Percentiles rank a stretch among this genome's conserved stretches.
These are phyloP conservation scores for Russula dissimulans DNA, from an alignment of 768 basidiomycete genomes.

Conservation along the genomic window DNA sequence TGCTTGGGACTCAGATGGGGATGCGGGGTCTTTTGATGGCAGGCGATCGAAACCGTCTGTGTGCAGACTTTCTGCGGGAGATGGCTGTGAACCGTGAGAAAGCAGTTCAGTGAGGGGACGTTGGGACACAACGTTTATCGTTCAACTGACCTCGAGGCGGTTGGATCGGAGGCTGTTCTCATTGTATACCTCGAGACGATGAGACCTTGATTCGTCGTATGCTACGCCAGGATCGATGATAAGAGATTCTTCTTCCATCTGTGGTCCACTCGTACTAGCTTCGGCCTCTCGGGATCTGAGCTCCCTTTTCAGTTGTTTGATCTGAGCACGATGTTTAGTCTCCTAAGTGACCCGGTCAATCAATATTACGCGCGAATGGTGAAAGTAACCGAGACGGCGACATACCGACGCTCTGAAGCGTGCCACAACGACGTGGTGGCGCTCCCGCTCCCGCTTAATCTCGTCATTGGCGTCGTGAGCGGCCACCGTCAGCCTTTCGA, in stretches of 20 bases:
- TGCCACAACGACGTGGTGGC: neutral
- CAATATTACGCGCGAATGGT: neutral
- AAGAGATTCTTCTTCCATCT: slow-evolving; percentile 6
- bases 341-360: neutral
- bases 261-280: neutral
- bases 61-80: neutral
- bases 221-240: neutral
- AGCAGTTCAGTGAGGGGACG: neutral
- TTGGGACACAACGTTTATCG: neutral
- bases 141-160: neutral
- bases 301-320: slow-evolving; percentile 4
- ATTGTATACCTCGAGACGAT: slow-evolving; percentile 5
- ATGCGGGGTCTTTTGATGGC: neutral
- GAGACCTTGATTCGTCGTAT: neutral
- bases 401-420: slow-evolving; percentile 6
- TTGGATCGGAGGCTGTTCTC: neutral
- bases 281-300: neutral
- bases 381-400: neutral
- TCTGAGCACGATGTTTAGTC: slow-evolving; percentile 6
- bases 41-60: neutral
- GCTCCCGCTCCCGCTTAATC: neutral
- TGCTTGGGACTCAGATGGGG: neutral
- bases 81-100: neutral
- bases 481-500: neutral
- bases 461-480: neutral